Conservation (phyloP, 1,284 basidiomycete genomes). For the Grifola frondosa region DNA sequence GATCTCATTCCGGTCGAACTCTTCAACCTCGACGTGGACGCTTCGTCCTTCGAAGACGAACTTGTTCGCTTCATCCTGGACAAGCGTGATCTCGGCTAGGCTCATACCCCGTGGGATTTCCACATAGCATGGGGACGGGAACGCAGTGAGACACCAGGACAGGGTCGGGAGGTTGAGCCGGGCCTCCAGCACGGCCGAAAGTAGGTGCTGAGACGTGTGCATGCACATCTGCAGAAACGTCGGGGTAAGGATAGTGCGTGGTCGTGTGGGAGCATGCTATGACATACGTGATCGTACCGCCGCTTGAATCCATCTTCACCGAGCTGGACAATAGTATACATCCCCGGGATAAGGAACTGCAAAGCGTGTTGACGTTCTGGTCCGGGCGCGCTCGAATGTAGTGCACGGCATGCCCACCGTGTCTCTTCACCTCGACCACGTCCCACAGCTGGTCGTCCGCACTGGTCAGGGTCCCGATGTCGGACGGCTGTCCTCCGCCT, state of each 20-base stretch:
- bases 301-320: conserved; percentile 66
- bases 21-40: conserved; percentile 68
- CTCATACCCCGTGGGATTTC: conserved; percentile 75
- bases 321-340: conserved; percentile 54
- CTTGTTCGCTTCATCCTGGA: conserved; percentile 68
- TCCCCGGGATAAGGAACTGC: conserved; percentile 48
- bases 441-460: conserved; percentile 49
- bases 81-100: conserved; percentile 56
- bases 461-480: conserved; percentile 63
- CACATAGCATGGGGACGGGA: conserved; percentile 71
- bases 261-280: conserved; percentile 1
- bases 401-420: conserved; percentile 78
- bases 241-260: too few relatives aligned
- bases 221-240: conserved; percentile 85
- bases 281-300: conserved; percentile 78
- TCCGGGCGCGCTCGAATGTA: conserved; percentile 53
- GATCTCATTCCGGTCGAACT: conserved; percentile 48
- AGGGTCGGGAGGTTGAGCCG: conserved; percentile 72
- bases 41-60: conserved; percentile 63
- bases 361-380: conserved; percentile 45
- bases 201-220: conserved; percentile 82
- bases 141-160: conserved; percentile 78
- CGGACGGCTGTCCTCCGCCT: conserved; percentile 85
- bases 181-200: conserved; percentile 79
- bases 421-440: conserved; percentile 70